A percentile compares a stretch with the other conserved stretches of the same genome.
phyloP scores from a whole-genome alignment of 306 rosid genomes.

The Prunus armeniaca region DNA sequence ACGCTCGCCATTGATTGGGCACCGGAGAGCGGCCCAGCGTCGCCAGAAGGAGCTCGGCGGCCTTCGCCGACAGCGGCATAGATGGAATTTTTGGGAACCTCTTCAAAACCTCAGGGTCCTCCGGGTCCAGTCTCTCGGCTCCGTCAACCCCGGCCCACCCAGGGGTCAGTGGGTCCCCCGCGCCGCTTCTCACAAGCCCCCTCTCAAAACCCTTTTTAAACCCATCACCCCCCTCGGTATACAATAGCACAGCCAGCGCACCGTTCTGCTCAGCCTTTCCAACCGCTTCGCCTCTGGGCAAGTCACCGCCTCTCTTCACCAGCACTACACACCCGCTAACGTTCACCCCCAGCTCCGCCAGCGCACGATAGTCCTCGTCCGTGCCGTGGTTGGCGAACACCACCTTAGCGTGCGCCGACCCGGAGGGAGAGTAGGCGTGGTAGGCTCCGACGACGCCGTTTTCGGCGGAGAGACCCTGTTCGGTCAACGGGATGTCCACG shows the following conservation, averaged over 20 bases:
- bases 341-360: conserved; percentile 44
- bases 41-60: conserved; percentile 51
- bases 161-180: conserved; percentile 93
- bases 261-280: conserved; percentile 71
- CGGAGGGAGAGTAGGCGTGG: conserved; percentile 96
- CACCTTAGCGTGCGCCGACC: conserved; percentile 44
- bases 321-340: conserved; percentile 73
- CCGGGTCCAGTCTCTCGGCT: conserved; percentile 58
- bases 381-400: conserved; percentile 78
- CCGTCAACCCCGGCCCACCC: conserved; percentile 87
- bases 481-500: conserved; percentile 32
- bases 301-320: conserved; percentile 50
- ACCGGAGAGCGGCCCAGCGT: conserved; percentile 44
- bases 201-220: conserved; percentile 82
- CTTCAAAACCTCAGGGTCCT: conserved; percentile 59
- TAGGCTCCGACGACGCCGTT: conserved; percentile 52
- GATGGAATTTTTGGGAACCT: conserved; percentile 93
- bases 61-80: conserved; percentile 65
- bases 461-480: conserved; percentile 8
- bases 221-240: conserved; percentile 36
- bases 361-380: conserved; percentile 58
- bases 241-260: conserved; percentile 64
- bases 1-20: conserved; percentile 60
- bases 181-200: conserved; percentile 79
- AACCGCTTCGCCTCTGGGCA: conserved; percentile 57